These are phyloP conservation scores for Mantamonas sphyraenae DNA, from an alignment of 78 protist species.

Conservation along the genomic window DNA sequence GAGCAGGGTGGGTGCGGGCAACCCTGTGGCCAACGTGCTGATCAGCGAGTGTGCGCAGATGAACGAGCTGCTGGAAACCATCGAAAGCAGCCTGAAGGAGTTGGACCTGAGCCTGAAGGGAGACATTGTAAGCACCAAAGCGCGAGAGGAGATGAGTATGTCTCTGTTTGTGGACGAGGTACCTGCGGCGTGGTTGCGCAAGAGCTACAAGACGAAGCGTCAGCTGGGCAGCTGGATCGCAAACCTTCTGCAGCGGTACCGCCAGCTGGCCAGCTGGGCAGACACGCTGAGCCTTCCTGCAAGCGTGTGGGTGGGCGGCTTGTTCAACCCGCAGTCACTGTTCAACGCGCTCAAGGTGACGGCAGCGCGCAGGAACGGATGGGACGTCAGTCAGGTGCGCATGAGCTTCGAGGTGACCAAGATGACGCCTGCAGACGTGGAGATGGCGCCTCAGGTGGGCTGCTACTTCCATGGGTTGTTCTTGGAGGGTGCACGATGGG, in stretches of 20 bases:
- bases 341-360: too few relatives aligned
- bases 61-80: slow-evolving; percentile 21
- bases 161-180: slow-evolving; percentile 18
- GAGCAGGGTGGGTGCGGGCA: neutral
- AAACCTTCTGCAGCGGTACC: slow-evolving; percentile 24
- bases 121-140: slow-evolving; percentile 29
- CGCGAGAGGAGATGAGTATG: slow-evolving; percentile 37
- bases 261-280: slow-evolving; percentile 33
- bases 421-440: slow-evolving; percentile 27
- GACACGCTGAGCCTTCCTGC: slow-evolving; percentile 38
- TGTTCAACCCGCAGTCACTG: slow-evolving; percentile 79
- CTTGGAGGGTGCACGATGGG: slow-evolving; percentile 44
- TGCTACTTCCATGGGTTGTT: slow-evolving; percentile 37
- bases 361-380: slow-evolving; percentile 58
- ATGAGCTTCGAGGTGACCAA: slow-evolving; percentile 19
- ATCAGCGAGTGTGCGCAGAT: slow-evolving; percentile 47
- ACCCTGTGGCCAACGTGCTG: slow-evolving; percentile 33
- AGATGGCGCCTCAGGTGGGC: slow-evolving; percentile 32
- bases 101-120: slow-evolving; percentile 61
- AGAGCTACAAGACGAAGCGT: neutral
- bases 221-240: slow-evolving; percentile 29
- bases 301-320: slow-evolving; percentile 45
- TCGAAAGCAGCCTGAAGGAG: slow-evolving; percentile 24
- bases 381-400: slow-evolving; percentile 48
- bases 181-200: slow-evolving; percentile 30